These are phyloP conservation scores for Ceratocystis variospora DNA, from an alignment of 2,329 filamentous ascomycete species.

Conservation along the genomic window DNA sequence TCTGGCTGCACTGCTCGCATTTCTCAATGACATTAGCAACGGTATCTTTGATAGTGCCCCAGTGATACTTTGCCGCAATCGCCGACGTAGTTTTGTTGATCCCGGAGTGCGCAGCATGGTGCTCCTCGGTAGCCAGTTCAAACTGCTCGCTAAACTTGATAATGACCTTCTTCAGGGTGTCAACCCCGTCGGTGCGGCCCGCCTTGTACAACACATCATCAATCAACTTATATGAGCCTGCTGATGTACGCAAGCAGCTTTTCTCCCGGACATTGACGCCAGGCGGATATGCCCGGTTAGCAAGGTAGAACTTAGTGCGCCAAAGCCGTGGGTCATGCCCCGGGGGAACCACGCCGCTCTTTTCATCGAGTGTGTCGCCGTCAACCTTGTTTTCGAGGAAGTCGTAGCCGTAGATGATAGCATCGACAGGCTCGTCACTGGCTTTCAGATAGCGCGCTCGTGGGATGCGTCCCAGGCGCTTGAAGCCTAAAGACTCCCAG, in stretches of 20 bases:
- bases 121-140: constrained; percentile 67
- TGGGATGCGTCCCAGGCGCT: constrained; percentile 74
- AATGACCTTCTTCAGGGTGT: constrained; percentile 65
- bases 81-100: constrained; percentile 97
- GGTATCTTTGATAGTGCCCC: constrained; percentile 96
- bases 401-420: constrained; percentile 64
- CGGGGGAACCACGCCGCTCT: constrained; percentile 14
- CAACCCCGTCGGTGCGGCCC: constrained; percentile 17
- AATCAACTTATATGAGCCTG: constrained; percentile 83
- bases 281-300: constrained; percentile 82
- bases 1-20: constrained; percentile 78
- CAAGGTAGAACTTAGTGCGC: constrained; percentile 95
- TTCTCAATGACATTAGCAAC: constrained; percentile 89
- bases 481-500: constrained; percentile 86
- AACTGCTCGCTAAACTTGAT: constrained; percentile 81
- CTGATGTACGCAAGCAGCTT: constrained; percentile 80
- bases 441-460: constrained; percentile 56
- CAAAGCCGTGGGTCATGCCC: constrained; percentile 76
- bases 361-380: constrained; percentile 25
- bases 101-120: constrained; percentile 65
- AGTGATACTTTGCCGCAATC: constrained; percentile 89
- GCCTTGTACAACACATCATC: constrained; percentile 85
- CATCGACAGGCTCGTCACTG: constrained; percentile 54
- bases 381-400: constrained; percentile 32
- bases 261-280: constrained; percentile 93